A percentile compares a stretch with the other conserved stretches of the same genome.
Conservation (phyloP, 2,329 filamentous ascomycete genomes). For the Trichophyton schoenleinii region DNA sequence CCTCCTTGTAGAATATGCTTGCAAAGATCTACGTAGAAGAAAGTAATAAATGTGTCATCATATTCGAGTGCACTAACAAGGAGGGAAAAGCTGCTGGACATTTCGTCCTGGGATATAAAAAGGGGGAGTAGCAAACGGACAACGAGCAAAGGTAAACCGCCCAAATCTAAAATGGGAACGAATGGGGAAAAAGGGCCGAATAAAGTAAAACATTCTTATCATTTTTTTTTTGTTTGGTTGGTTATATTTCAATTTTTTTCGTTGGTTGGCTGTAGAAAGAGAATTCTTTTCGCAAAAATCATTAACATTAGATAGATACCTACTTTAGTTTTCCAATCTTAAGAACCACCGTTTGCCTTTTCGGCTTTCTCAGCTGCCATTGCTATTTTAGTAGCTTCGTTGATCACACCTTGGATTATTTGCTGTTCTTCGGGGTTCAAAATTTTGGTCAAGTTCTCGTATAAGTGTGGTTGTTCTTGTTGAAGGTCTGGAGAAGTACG, state of each 20-base stretch:
- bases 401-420: slow-evolving; percentile 64
- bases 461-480: slow-evolving; percentile 81
- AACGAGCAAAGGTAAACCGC: not conserved
- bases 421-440: slow-evolving; percentile 69
- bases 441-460: slow-evolving; percentile 64
- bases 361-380: slow-evolving; percentile 26
- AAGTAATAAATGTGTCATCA: not conserved
- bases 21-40: too few relatives aligned
- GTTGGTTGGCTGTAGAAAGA: not conserved
- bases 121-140: not conserved
- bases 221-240: not conserved
- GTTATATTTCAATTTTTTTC: not conserved
- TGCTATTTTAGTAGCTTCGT: slow-evolving; percentile 51
- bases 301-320: not conserved
- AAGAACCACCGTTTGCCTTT: slow-evolving; percentile 19
- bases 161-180: not conserved
- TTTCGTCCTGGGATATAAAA: not conserved
- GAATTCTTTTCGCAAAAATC: not conserved
- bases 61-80: not conserved
- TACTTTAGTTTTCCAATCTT: not conserved
- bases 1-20: not conserved
- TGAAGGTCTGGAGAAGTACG: slow-evolving; percentile 53
- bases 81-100: not conserved
- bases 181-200: not conserved
- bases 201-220: slow-evolving; percentile 1